Base-by-base conservation (phyloP, 345 rosid species). In the Rhodamnia argentea region DNA sequence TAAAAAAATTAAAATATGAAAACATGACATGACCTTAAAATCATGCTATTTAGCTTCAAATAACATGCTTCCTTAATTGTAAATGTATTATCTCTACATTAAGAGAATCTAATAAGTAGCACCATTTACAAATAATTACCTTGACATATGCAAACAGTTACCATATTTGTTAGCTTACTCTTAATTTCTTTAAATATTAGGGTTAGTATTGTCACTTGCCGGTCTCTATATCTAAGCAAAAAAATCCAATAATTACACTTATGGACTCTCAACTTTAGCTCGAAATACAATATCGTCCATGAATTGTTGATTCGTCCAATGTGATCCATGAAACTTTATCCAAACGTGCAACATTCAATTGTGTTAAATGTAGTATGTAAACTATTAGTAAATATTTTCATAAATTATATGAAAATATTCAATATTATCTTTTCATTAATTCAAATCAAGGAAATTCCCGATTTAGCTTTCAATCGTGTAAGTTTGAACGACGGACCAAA, bases 321-420 rank as follows among this genome's bases (percentile, higher is more conserved):
- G 7, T 11, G 9, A 0, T 60, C 0, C 15, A 3, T n/a, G n/a
- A 13, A 60, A 60, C 0, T 62, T 62, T 62, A 62, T 7, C 4
- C 6, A 1, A 12, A 62, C 3, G 0, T 14, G 2, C 15, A 14
- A 6, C 0, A 1, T 59, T 59, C n/a, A n/a, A 59, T 59, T 12
- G 0, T 23, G 14, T 13, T n/a, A 15, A 12, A 59, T 12, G 16
- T 59, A 16, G 1, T 13, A 0, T 59, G 0, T 14, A 0, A 62
- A 27, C 0, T 27, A 0, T 27, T 27, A 3, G 10, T 13, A 13
- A n/a, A 27, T 60, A 13, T 13, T n/a, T 60, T 8, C 5, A 2
- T 1, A 27, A 12, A 60, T 0, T 6, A 60, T 13, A 13, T 27
- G n/a, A 15, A 62, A 7, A 62, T 7, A 3, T 27, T 7, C 2